Percentiles rank a stretch among this genome's conserved stretches.
These are phyloP conservation scores for Yueomyces sp. DNA, from an alignment of 805 yeast species.

Conservation along the genomic window DNA sequence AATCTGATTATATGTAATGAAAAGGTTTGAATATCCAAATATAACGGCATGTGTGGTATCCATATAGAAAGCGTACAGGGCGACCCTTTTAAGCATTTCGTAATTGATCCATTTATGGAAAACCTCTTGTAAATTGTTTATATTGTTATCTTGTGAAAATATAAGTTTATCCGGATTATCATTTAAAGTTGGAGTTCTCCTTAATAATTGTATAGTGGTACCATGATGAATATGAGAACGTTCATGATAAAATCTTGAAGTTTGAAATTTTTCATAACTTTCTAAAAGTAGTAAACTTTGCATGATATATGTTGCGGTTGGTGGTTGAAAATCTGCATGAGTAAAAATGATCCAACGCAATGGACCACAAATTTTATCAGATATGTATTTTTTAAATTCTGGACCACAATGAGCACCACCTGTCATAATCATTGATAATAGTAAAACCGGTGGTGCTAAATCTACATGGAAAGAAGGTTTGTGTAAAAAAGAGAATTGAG, in stretches of 20 bases:
- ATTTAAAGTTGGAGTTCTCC: slow-evolving; percentile 55
- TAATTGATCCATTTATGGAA: slow-evolving; percentile 55
- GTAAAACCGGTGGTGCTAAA: slow-evolving; percentile 36
- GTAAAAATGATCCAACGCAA: slow-evolving; percentile 59
- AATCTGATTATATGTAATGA: slow-evolving; percentile 43
- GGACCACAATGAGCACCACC: slow-evolving; percentile 35
- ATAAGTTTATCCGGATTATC: neutral
- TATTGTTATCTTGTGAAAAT: neutral
- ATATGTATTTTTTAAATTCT: slow-evolving; percentile 10
- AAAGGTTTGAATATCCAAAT: slow-evolving; percentile 55
- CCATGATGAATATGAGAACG: slow-evolving; percentile 81
- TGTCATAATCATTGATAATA: slow-evolving; percentile 41
- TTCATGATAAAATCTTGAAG: slow-evolving; percentile 61
- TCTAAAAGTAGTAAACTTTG: slow-evolving; percentile 67
- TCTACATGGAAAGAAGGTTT: slow-evolving; percentile 36
- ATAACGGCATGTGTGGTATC: slow-evolving; percentile 70
- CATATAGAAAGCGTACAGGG: slow-evolving; percentile 69
- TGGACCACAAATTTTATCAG: slow-evolving; percentile 31
- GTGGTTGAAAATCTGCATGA: slow-evolving; percentile 60
- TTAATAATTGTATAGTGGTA: slow-evolving; percentile 61
- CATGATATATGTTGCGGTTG: slow-evolving; percentile 62
- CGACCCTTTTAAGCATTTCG: slow-evolving; percentile 65
- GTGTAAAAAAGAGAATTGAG: slow-evolving; percentile 38
- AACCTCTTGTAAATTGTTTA: slow-evolving; percentile 10
- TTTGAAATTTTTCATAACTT: slow-evolving; percentile 62